Evolutionary conservation across 352 stramenopile genomes (phyloP).

Genomic region (Globisporangium megalacanthum): DNA sequence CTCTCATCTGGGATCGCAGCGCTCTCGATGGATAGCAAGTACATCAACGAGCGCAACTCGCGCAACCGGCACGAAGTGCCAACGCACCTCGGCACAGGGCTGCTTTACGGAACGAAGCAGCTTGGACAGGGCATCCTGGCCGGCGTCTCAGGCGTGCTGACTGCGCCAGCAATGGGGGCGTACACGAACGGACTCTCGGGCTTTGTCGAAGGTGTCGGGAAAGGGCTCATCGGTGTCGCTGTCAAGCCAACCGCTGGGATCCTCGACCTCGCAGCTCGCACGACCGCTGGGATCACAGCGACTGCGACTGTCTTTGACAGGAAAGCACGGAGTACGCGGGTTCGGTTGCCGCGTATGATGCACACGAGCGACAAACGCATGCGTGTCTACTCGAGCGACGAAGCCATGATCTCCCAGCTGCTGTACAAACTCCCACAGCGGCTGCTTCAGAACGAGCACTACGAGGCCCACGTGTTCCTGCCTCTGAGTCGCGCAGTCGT

Average conservation of each 20-base stretch:
- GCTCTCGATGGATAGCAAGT: conserved; percentile 87
- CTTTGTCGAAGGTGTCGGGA: conserved; percentile 87
- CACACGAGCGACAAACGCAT: conserved; percentile 71
- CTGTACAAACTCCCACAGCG: conserved; percentile 49
- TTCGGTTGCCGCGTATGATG: conserved; percentile 74
- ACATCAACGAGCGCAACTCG: conserved; percentile 77
- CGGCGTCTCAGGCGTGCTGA: conserved; percentile 89
- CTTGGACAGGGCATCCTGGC: conserved; percentile 88
- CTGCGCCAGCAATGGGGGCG: conserved; percentile 83
- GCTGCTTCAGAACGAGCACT: conserved; percentile 67
- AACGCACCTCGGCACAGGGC: conserved; percentile 77
- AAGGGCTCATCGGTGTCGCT: conserved; percentile 82
- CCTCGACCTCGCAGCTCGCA: conserved; percentile 73
- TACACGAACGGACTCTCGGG: conserved; percentile 87
- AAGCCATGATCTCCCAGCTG: conserved; percentile 62
- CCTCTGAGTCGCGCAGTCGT: conserved; percentile 58
- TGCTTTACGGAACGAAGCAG: conserved; percentile 87
- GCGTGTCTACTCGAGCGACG: conserved; percentile 68
- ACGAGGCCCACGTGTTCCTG: conserved; percentile 72
- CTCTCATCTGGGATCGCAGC: conserved; percentile 88
- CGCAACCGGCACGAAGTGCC: conserved; percentile 76
- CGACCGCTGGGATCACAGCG: conserved; percentile 77
- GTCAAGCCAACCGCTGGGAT: conserved; percentile 87
- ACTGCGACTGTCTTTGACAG: conserved; percentile 81
- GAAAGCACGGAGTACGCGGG: conserved; percentile 52